phyloP scores from a whole-genome alignment of 768 basidiomycete genomes.

The Collybiopsis luxurians region DNA sequence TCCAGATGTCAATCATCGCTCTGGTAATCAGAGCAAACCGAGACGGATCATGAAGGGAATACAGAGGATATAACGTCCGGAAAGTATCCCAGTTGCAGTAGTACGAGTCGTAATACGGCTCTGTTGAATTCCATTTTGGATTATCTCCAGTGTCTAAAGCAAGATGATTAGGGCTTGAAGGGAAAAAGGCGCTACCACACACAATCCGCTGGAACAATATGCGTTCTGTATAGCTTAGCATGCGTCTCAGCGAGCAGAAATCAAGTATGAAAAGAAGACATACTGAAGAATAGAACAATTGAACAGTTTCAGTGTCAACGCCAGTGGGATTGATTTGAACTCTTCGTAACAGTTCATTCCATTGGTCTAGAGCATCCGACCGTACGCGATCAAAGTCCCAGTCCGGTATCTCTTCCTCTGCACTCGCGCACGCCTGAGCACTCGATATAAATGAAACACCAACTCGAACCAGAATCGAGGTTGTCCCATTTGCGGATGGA shows the following conservation, averaged over 20 bases:
- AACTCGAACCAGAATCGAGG: constrained; percentile 54
- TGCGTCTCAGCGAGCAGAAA: neutral
- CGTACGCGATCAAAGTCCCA: constrained; percentile 53
- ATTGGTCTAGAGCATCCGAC: constrained; percentile 38
- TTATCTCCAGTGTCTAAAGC: constrained; percentile 59
- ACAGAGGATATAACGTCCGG: constrained; percentile 57
- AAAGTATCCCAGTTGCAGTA: constrained; percentile 76
- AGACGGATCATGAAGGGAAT: constrained; percentile 61
- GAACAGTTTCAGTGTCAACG: constrained; percentile 45
- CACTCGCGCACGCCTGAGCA: constrained; percentile 58
- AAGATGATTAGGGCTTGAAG: neutral
- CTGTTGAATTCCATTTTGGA: constrained; percentile 58
- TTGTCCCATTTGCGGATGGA: constrained; percentile 21
- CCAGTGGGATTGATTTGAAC: constrained; percentile 49
- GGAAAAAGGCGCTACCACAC: constrained; percentile 17
- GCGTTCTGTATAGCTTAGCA: constrained; percentile 52
- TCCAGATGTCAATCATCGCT: constrained; percentile 66
- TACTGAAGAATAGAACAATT: constrained; percentile 60
- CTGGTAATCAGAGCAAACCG: constrained; percentile 59
- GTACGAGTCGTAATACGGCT: constrained; percentile 66
- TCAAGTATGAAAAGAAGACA: constrained; percentile 10
- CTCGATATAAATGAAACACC: constrained; percentile 66
- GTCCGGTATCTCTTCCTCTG: constrained; percentile 56
- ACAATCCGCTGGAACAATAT: constrained; percentile 67
- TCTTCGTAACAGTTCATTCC: constrained; percentile 57